These are phyloP conservation scores for Mucor saturninus DNA, from an alignment of 371 early-diverging fungal species.

Conservation along the genomic window DNA sequence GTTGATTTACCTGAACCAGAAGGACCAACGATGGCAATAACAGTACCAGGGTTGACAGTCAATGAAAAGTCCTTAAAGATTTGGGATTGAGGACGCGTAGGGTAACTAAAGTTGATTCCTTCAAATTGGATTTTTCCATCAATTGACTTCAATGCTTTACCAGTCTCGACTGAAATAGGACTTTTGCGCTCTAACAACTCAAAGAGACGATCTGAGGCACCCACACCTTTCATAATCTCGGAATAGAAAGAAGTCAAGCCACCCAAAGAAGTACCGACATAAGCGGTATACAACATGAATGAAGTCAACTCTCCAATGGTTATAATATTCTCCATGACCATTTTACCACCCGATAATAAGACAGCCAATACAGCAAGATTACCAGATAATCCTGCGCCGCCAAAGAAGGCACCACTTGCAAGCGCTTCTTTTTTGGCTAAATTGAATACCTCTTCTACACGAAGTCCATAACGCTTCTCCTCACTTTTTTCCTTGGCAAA, in stretches of 20 bases:
- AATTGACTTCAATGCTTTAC: slow-evolving; percentile 43
- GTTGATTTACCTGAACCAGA: slow-evolving; percentile 83
- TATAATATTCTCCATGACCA: slow-evolving; percentile 73
- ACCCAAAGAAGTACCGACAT: slow-evolving; percentile 75
- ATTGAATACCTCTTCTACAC: slow-evolving; percentile 61
- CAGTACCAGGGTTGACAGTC: slow-evolving; percentile 69
- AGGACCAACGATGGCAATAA: slow-evolving; percentile 63
- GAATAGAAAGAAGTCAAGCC: slow-evolving; percentile 82
- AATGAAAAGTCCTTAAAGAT: slow-evolving; percentile 70
- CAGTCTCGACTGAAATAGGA: slow-evolving; percentile 48
- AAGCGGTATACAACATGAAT: slow-evolving; percentile 84
- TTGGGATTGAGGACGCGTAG: slow-evolving; percentile 64
- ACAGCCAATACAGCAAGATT: slow-evolving; percentile 79
- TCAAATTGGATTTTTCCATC: slow-evolving; percentile 69
- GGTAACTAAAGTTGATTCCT: slow-evolving; percentile 73
- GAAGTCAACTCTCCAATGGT: slow-evolving; percentile 82
- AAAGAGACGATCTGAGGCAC: slow-evolving; percentile 79
- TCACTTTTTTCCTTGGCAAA: slow-evolving; percentile 74
- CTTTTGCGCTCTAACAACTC: slow-evolving; percentile 66
- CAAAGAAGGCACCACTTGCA: slow-evolving; percentile 80
- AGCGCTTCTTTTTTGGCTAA: slow-evolving; percentile 71
- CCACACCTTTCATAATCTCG: slow-evolving; percentile 85
- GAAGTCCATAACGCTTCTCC: slow-evolving; percentile 54
- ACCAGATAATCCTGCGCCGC: slow-evolving; percentile 77
- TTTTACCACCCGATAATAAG: slow-evolving; percentile 75